A percentile compares a stretch with the other conserved stretches of the same genome.
Conservation (phyloP, 345 rosid species). For the Salix udensis region DNA sequence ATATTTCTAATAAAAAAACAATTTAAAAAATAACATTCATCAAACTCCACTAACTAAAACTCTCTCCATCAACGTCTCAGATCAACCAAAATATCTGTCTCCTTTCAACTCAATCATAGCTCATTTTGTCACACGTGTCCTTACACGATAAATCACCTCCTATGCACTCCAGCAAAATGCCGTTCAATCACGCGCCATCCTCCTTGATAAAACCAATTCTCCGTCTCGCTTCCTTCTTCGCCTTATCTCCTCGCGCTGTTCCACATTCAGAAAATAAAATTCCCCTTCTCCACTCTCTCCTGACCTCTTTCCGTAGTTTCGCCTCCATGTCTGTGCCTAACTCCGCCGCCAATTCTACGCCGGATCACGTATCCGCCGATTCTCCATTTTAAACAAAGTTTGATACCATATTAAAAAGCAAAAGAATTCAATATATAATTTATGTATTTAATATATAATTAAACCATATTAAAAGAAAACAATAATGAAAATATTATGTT, state of each 20-base stretch:
- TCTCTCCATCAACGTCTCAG: neutral
- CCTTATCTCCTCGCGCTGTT: conserved; percentile 10
- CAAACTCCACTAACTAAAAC: too few species aligned
- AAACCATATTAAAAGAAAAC: neutral
- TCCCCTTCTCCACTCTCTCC: conserved; percentile 13
- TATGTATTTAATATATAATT: too few species aligned
- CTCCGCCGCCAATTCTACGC: conserved; percentile 12
- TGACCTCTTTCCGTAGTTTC: conserved; percentile 14
- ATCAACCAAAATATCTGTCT: neutral
- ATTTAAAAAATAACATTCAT: too few species aligned
- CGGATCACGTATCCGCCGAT: conserved; percentile 45
- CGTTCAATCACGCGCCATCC: conserved; percentile 27
- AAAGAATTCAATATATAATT: too few species aligned
- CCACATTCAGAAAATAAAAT: conserved; percentile 9
- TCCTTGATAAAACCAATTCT: conserved; percentile 19
- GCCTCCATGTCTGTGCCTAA: conserved; percentile 36
- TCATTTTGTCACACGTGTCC: neutral
- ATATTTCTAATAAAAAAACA: too few species aligned
- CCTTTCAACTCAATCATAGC: neutral
- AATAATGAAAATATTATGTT: neutral
- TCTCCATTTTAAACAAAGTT: too few species aligned
- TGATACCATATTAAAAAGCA: too few species aligned
- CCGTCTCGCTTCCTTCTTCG: conserved; percentile 7
- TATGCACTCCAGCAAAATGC: conserved; percentile 20
- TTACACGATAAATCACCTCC: neutral